Evolutionary conservation across 257 asterid species (phyloP).

Genomic region (Nyctanthes arbortristis): DNA sequence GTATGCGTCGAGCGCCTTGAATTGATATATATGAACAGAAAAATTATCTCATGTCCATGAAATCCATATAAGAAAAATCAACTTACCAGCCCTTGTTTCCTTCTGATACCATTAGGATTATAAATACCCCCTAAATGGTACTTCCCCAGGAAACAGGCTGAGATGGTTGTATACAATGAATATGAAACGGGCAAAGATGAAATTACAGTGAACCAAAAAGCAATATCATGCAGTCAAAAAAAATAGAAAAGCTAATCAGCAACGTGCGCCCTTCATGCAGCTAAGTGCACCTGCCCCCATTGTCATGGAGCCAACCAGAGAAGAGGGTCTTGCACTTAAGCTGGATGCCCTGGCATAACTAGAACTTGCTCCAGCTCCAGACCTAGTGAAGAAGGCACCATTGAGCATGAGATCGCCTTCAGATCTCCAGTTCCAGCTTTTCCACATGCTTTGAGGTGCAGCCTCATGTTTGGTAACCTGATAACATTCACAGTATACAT

Average conservation of each 20-base stretch:
- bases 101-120: constrained; percentile 9
- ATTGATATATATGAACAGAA: background rate
- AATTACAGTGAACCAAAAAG: background rate
- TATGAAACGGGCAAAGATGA: background rate
- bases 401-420: constrained; percentile 19
- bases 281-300: constrained; percentile 6
- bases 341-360: constrained; percentile 19
- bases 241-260: constrained; percentile 3
- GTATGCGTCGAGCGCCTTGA: too few species aligned
- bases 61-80: background rate
- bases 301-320: constrained; percentile 11
- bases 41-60: background rate
- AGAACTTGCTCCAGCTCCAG: constrained; percentile 14
- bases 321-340: constrained; percentile 19
- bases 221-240: too few species aligned
- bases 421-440: constrained; percentile 15
- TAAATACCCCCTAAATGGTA: background rate
- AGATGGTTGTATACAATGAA: background rate
- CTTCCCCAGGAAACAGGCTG: background rate
- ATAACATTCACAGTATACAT: background rate
- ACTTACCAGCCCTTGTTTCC: background rate
- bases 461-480: constrained; percentile 20
- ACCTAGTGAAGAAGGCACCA: constrained; percentile 16
- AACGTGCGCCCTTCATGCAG: constrained; percentile 15
- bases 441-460: constrained; percentile 9